A percentile compares a stretch with the other conserved stretches of the same genome.
Conservation (phyloP, 768 basidiomycete genomes). For the Mycena maculata region DNA sequence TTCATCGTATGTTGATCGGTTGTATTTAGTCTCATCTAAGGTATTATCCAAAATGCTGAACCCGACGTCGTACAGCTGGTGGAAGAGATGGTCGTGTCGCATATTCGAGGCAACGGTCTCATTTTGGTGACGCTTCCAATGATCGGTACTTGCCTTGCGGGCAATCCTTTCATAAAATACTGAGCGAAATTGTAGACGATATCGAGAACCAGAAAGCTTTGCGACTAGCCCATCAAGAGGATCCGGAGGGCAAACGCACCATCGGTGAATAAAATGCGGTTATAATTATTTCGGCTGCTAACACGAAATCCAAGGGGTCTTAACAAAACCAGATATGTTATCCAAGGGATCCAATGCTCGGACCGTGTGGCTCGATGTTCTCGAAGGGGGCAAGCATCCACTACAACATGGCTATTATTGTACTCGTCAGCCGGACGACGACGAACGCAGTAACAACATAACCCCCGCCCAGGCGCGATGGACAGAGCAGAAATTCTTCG, state of each 20-base stretch:
- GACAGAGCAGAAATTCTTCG: conserved; percentile 51
- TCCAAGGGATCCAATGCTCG: conserved; percentile 49
- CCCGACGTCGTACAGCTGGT: conserved; percentile 57
- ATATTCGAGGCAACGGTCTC: conserved; percentile 63
- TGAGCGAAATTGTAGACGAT: conserved; percentile 54
- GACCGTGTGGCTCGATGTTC: conserved; percentile 55
- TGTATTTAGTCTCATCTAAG: conserved; percentile 38
- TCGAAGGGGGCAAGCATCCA: conserved; percentile 52
- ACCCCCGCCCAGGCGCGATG: conserved; percentile 46
- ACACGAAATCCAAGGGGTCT: conserved; percentile 52
- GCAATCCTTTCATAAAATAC: background rate
- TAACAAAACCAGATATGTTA: conserved; percentile 67
- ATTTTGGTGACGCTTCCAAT: conserved; percentile 67
- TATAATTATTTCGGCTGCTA: background rate
- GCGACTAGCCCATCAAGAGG: conserved; percentile 57
- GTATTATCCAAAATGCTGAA: conserved; percentile 63
- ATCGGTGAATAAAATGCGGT: conserved; percentile 52
- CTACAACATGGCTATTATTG: conserved; percentile 57
- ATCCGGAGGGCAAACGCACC: conserved; percentile 60
- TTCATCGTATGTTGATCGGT: background rate
- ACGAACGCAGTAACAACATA: conserved; percentile 45
- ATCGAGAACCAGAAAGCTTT: conserved; percentile 69
- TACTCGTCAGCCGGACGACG: conserved; percentile 56
- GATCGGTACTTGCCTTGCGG: conserved; percentile 52
- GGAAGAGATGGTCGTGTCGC: conserved; percentile 59